These are phyloP conservation scores for Litsea cubeba DNA, from an alignment of 164 flowering plant species.

Conservation along the genomic window DNA sequence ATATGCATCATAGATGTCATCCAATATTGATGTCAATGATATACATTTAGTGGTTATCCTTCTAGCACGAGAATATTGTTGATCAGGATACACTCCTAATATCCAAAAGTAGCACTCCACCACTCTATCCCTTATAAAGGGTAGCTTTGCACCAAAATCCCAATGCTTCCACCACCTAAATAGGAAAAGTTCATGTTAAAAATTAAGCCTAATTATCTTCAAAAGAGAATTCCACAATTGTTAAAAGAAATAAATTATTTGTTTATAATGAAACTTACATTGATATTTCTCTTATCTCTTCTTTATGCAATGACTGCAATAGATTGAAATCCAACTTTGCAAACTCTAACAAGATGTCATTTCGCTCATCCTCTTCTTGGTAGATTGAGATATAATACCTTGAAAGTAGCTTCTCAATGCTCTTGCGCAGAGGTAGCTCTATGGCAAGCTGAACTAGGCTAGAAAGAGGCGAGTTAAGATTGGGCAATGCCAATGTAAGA, in stretches of 20 bases:
- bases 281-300: too few relatives aligned
- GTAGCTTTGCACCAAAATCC: slow-evolving; percentile 6
- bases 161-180: slow-evolving; percentile 11
- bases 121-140: slow-evolving; percentile 7
- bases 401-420: slow-evolving; percentile 14
- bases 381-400: slow-evolving; percentile 15
- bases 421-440: slow-evolving; percentile 12
- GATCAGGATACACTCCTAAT: neutral
- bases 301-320: too few relatives aligned
- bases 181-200: neutral
- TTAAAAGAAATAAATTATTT: neutral
- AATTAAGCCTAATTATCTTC: neutral
- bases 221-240: neutral
- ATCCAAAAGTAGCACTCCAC: slow-evolving; percentile 11
- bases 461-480: slow-evolving; percentile 6
- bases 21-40: slow-evolving; percentile 1
- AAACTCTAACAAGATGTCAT: slow-evolving; percentile 7
- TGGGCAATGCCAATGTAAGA: slow-evolving; percentile 6
- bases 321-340: neutral
- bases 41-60: neutral
- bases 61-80: neutral
- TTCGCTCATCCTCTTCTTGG: slow-evolving; percentile 7
- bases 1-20: slow-evolving; percentile 12
- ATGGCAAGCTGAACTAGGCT: slow-evolving; percentile 16
- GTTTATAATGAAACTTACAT: too few relatives aligned